These are phyloP conservation scores for Flaveria bidentis DNA, from an alignment of 129 eudicot species.

Conservation along the genomic window DNA sequence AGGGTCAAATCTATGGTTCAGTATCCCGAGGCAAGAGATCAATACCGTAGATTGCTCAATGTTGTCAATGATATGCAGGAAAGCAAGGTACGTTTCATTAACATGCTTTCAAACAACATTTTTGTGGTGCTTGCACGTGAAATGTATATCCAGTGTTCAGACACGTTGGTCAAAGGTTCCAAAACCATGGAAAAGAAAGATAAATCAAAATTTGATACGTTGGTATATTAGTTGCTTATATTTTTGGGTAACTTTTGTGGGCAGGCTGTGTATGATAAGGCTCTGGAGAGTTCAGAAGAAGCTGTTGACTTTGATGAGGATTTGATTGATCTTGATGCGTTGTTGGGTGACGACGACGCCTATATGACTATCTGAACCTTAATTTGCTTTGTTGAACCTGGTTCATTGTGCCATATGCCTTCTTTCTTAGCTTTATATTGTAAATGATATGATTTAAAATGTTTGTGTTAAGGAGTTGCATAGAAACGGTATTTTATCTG, in stretches of 20 bases:
- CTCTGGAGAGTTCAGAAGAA: conserved; percentile 51
- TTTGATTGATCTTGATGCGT: conserved; percentile 66
- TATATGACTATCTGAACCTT: conserved; percentile 46
- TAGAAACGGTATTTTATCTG: conserved; percentile 23
- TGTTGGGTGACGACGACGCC: conserved; percentile 66
- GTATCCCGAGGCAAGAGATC: conserved; percentile 92
- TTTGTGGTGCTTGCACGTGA: not conserved
- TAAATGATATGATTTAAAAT: conserved; percentile 34
- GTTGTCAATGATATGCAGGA: conserved; percentile 82
- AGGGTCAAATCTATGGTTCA: conserved; percentile 99
- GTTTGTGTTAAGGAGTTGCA: conserved; percentile 17
- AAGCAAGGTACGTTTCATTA: conserved; percentile 50
- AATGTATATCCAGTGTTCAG: not conserved
- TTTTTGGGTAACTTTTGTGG: not conserved
- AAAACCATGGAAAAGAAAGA: not conserved
- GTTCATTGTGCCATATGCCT: conserved; percentile 18
- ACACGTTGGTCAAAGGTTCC: too few relatives aligned
- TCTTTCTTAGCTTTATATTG: conserved; percentile 27
- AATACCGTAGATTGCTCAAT: conserved; percentile 82
- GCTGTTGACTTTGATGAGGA: conserved; percentile 65
- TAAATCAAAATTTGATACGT: too few relatives aligned
- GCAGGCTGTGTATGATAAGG: conserved; percentile 57
- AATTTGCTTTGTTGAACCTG: conserved; percentile 31
- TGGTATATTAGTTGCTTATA: too few relatives aligned
- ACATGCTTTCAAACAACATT: not conserved